A percentile compares a stretch with the other conserved stretches of the same genome.
Evolutionary conservation across 208 protist genomes (phyloP).

Genomic region (Wallacemonas sp.): DNA sequence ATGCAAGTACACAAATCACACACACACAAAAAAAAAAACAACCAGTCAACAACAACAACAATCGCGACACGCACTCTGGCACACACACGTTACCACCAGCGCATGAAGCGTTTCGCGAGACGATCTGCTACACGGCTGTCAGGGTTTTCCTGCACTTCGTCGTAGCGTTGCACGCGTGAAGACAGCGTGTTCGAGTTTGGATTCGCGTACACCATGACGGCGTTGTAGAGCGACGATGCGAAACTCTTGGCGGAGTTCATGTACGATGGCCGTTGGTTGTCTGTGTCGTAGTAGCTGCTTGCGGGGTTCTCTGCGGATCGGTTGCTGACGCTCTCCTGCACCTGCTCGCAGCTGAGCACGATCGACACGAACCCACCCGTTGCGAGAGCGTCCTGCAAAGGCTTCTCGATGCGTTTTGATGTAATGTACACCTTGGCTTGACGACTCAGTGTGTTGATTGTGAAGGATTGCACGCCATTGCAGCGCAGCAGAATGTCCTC

Average conservation of each 20-base stretch:
- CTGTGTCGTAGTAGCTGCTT: conserved; percentile 64
- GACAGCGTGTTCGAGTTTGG: conserved; percentile 53
- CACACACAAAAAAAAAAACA: too few relatives aligned
- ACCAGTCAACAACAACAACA: too few relatives aligned
- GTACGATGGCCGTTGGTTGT: conserved; percentile 51
- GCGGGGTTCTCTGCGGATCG: conserved; percentile 27
- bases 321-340: conserved; percentile 21
- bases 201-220: conserved; percentile 62
- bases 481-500: conserved; percentile 83
- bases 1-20: too few relatives aligned
- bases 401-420: conserved; percentile 23
- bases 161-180: conserved; percentile 60
- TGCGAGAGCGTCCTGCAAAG: conserved; percentile 46
- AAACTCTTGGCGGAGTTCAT: conserved; percentile 53
- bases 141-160: conserved; percentile 27
- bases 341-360: conserved; percentile 42
- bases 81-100: conserved; percentile 88
- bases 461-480: conserved; percentile 83
- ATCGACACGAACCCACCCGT: conserved; percentile 62
- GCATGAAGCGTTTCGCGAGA: conserved; percentile 53
- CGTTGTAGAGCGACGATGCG: conserved; percentile 59
- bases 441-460: conserved; percentile 53
- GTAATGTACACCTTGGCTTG: conserved; percentile 74
- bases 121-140: conserved; percentile 34
- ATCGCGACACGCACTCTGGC: too few relatives aligned